A percentile compares a stretch with the other conserved stretches of the same genome.
phyloP scores from a whole-genome alignment of 257 asterid genomes.

The Plantago ovata region DNA sequence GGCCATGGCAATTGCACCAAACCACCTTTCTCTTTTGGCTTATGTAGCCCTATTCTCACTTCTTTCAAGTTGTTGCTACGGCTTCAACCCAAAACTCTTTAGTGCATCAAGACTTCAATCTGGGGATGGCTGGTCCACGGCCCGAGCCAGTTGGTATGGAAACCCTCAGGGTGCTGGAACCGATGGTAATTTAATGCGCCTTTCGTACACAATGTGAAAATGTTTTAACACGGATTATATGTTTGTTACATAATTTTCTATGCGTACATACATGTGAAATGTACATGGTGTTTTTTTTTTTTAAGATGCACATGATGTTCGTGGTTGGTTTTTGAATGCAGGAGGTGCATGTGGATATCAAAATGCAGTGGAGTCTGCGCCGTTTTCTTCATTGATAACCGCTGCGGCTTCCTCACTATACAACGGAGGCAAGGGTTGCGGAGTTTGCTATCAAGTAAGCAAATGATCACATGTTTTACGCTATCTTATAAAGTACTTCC shows the following conservation, averaged over 20 bases:
- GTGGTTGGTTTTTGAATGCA: neutral
- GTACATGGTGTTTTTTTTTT: too few species aligned
- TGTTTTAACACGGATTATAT: too few species aligned
- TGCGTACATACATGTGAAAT: too few species aligned
- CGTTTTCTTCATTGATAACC: slow-evolving; percentile 61
- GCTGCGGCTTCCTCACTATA: slow-evolving; percentile 22
- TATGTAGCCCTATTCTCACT: slow-evolving; percentile 30
- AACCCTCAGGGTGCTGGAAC: slow-evolving; percentile 74
- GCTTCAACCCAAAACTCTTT: slow-evolving; percentile 50
- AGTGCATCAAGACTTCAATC: slow-evolving; percentile 33
- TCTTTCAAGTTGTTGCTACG: slow-evolving; percentile 28
- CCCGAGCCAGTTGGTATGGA: slow-evolving; percentile 87
- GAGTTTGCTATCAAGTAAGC: neutral
- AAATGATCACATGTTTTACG: too few species aligned
- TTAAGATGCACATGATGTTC: neutral
- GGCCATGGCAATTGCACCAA: too few species aligned
- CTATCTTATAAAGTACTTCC: too few species aligned
- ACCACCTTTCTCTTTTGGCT: too few species aligned
- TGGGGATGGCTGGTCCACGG: slow-evolving; percentile 46
- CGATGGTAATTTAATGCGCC: too few species aligned
- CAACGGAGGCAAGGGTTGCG: neutral
- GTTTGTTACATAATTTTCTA: too few species aligned
- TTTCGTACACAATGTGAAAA: too few species aligned
- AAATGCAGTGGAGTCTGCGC: slow-evolving; percentile 55
- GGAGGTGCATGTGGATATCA: slow-evolving; percentile 79